Percentiles rank a stretch among this genome's conserved stretches.
These are phyloP conservation scores for Arctium lappa DNA, from an alignment of 129 eudicot species.

Conservation along the genomic window DNA sequence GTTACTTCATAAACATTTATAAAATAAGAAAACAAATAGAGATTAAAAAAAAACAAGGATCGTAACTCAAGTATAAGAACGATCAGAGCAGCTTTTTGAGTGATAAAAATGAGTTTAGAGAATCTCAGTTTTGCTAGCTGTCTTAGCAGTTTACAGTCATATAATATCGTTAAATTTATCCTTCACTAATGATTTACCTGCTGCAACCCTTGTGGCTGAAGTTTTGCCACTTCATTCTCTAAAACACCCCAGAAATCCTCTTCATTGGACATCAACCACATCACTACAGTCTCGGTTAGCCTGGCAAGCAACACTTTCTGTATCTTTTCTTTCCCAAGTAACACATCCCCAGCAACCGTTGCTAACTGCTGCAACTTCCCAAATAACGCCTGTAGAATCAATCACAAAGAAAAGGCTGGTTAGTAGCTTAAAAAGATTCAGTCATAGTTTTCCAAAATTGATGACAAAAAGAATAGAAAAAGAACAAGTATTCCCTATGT, in stretches of 20 bases:
- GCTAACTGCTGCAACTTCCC: constrained; percentile 94
- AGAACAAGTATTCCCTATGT: neutral
- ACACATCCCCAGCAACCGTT: constrained; percentile 89
- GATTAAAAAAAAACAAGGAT: neutral
- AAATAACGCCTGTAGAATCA: constrained; percentile 71
- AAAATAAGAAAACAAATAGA: neutral
- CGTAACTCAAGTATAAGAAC: neutral
- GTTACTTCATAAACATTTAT: neutral
- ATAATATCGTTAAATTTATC: constrained; percentile 1
- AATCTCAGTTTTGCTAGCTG: neutral
- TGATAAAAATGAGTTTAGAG: neutral
- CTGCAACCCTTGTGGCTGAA: constrained; percentile 73
- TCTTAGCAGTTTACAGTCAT: neutral
- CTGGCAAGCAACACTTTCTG: constrained; percentile 92
- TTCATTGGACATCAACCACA: constrained; percentile 84
- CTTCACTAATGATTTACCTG: constrained; percentile 54
- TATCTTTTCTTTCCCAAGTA: constrained; percentile 85
- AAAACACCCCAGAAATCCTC: constrained; percentile 91
- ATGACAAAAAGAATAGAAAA: neutral
- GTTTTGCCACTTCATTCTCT: constrained; percentile 62
- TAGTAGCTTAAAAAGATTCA: neutral
- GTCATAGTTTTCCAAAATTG: neutral
- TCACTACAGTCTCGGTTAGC: constrained; percentile 83
- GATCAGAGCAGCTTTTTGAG: neutral
- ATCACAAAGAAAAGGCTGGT: neutral